Evolutionary conservation across 2,329 filamentous ascomycete genomes (phyloP), one percentile per base, ranked within the genome.

Genomic region (Hymenoscyphus fraxineus): DNA sequence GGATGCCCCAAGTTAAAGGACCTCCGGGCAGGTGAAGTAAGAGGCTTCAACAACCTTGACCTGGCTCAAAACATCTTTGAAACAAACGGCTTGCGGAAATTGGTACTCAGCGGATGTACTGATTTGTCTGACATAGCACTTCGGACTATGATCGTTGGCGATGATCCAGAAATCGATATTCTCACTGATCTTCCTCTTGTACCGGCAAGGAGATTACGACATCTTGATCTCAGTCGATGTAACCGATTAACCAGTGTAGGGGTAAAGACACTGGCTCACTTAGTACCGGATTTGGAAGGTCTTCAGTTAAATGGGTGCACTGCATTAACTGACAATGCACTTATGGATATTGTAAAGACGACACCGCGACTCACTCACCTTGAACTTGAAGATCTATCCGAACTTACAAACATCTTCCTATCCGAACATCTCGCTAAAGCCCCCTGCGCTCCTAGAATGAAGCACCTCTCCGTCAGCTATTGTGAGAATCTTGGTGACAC

Each of bases 401-500:
- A 88, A 35, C 79, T 98, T 15, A 93, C 90, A 19, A 96, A 98
- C 74, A 78, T 80, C 3, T 80, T 92, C 0, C 79, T 97, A 2
- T 83, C 83, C 0, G 83, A 92, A 63, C 86, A 90, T 66, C 81
- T 99, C 7, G 88, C 92, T 58, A 89, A 86, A 70, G 85, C 92
- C 0, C 89, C 92, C 0, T 96, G 92, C 73, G 89, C 89, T 0
- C 77, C 83, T 0, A 81, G 79, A 27, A 81, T 99, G 6, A 83
- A 90, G 69, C 93, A 97, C 74, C 83, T 98, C 6, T 93, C 92
- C 62, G 84, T 98, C 70, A 94, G 92, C 72, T 96, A 93, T 76
- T 99, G 95, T 75, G 94, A 96, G 75, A 87, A 85, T 63, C 78
- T 99, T 1, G 88, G 92, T 31, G 95, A 98, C 74, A 79, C 82